Evolutionary conservation across 305 asterid species (phyloP), one percentile per base, ranked within the genome.

Genomic region (Fraxinus dipetala): DNA sequence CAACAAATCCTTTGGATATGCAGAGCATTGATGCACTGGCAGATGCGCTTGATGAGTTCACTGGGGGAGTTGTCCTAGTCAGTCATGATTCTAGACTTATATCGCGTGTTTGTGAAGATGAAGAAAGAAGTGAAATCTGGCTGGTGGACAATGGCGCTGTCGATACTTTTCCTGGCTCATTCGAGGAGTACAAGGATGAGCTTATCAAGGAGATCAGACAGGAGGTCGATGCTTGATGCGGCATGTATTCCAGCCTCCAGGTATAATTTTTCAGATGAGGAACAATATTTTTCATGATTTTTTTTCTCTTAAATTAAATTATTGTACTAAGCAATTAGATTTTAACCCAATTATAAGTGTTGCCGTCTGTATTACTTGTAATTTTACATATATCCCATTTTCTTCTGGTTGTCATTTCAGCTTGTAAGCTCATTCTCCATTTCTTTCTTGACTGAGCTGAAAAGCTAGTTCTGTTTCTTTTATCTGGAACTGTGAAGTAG

Each of bases 11-110:
- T 82, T 45, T 89, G 80, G 92, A 89, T 85, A 89, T 89, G 92
- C 92, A 89, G 86, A 89, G 92, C 26, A 88, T 89, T 70, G 92
- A 89, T 67, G 91, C 92, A 13, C 82, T 89, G 35, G 92, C 92
- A 28, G 91, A 86, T 82, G 92, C 92, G 0, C 88, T 89, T 4
- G 90, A 89, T 80, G 92, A 89, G 61, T 89, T 89, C 67, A 87
- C 86, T 0, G 91, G 92, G 24, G 92, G 92, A 20, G 92, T 87
- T 1, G 88, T 89, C 81, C 79, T 89, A 22, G 92, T 89, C 54
- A 87, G 92, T 82, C 92, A 89, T 14, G 92, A 89, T 75, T 89
- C 92, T 0, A 87, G 92, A 84, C 85, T 89, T 7, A 87, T 89
- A 72, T 89, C 92, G 0, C 83, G 91, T 1, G 91, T 89, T 51